Evolutionary conservation across 2,329 filamentous ascomycete species (phyloP), one percentile per base, ranked within the genome.

Genomic region (Gaeumannomyces tritici): DNA sequence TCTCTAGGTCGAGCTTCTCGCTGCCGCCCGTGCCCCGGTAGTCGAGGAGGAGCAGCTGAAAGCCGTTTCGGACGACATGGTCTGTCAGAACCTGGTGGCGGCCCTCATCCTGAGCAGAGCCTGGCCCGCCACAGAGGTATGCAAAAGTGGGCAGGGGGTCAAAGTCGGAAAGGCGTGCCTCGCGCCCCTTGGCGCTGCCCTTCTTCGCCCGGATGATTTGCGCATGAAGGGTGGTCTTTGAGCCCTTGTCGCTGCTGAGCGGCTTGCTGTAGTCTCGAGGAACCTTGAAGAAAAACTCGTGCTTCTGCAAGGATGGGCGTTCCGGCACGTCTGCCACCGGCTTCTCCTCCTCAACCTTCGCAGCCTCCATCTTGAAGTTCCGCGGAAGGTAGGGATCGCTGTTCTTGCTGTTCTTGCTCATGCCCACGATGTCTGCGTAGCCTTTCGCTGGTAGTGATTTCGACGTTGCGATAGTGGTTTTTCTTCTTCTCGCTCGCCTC

Each of bases 21-120:
- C 85, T 89, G 3, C 88, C 74, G 1, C 89, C 89, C 2, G 88
- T 91, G 9, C 89, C 89, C 29, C 89, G 81, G 70, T 91, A 89
- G 69, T 92, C 88, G 31, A 91, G 78, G 67, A 84, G 86, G 1
- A 92, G 77, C 24, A 86, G 76, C 70, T 88, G 83, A 67, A 89
- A 90, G 2, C 88, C 88, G 68, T 83, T 83, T 59, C 84, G 81
- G 7, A 91, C 77, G 54, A 88, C 76, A n/a, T 77, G 76, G 12
- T 81, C 75, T 58, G 85, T 85, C 71, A 87, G 83, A 0, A 47
- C 59, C 11, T 60, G 62, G 57, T 63, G 65, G 8, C 65, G 65
- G 4, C 51, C 28, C 4, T 64, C 57, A 15, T 62, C 55, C 61
- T 74, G 74, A 64, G 81, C 79, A 67, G 85, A 82, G 1, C 89